These are phyloP conservation scores for Babesia gibsoni DNA, from an alignment of 169 alveolate species.

Conservation along the genomic window DNA sequence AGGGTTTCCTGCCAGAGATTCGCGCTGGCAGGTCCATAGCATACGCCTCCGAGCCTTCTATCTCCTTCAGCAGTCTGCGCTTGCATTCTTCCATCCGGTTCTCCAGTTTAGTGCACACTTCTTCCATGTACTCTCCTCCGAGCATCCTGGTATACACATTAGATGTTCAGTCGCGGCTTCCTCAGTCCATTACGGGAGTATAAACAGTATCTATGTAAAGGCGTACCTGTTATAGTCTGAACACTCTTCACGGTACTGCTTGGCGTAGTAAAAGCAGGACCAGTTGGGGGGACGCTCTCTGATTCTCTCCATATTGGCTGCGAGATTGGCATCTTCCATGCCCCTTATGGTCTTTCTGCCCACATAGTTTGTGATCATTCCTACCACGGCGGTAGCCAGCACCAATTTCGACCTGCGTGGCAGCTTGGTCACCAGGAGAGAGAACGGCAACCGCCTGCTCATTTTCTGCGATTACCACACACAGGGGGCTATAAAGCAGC, in stretches of 20 bases:
- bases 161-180: neutral
- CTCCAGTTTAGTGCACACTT: slow-evolving; percentile 58
- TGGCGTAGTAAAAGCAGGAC: slow-evolving; percentile 71
- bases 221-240: slow-evolving; percentile 43
- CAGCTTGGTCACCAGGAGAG: slow-evolving; percentile 15
- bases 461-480: neutral
- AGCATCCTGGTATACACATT: slow-evolving; percentile 6
- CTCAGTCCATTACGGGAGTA: neutral
- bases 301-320: slow-evolving; percentile 15
- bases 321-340: slow-evolving; percentile 12
- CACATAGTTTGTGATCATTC: slow-evolving; percentile 24
- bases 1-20: slow-evolving; percentile 18
- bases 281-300: slow-evolving; percentile 43
- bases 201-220: neutral
- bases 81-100: slow-evolving; percentile 51
- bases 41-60: slow-evolving; percentile 15
- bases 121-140: slow-evolving; percentile 57
- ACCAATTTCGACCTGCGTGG: slow-evolving; percentile 19
- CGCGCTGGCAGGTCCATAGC: slow-evolving; percentile 37
- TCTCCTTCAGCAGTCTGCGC: slow-evolving; percentile 51
- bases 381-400: slow-evolving; percentile 8
- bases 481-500: too few species aligned
- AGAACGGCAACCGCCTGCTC: slow-evolving; percentile 3
- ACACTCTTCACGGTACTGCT: slow-evolving; percentile 74
- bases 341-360: slow-evolving; percentile 9